phyloP scores from a whole-genome alignment of 805 yeast genomes.

The Maudiozyma pseudohumilis region DNA sequence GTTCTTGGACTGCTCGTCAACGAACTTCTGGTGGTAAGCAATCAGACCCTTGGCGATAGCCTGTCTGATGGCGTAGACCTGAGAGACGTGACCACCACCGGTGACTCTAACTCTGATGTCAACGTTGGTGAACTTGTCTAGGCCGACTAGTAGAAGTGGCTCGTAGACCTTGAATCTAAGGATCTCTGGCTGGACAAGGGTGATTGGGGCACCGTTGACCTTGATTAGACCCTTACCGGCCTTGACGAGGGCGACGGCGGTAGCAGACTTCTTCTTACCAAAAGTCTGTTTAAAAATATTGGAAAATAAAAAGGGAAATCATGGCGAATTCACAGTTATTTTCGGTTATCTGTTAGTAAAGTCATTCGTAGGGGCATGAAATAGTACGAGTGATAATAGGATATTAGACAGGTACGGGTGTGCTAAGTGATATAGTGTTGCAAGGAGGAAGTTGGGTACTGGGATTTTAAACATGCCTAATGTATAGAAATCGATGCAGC shows the following conservation, averaged over 20 bases:
- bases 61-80: conserved; percentile 99
- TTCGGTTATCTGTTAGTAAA: too few species aligned
- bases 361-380: too few species aligned
- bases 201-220: conserved; percentile 99
- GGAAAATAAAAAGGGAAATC: too few species aligned
- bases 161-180: conserved; percentile 99
- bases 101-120: conserved; percentile 98
- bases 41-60: conserved; percentile 99
- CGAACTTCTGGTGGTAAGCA: conserved; percentile 99
- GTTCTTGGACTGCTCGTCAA: conserved; percentile 98
- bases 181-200: conserved; percentile 98
- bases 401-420: too few species aligned
- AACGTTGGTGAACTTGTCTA: conserved; percentile 96
- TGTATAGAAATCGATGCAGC: too few species aligned
- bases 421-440: too few species aligned
- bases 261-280: conserved; percentile 99
- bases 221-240: conserved; percentile 99
- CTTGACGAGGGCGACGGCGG: conserved; percentile 99
- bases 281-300: conserved; percentile 57
- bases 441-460: too few species aligned
- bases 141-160: conserved; percentile 96
- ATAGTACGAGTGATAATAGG: too few species aligned
- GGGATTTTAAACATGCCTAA: too few species aligned
- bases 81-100: conserved; percentile 99
- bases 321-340: too few species aligned